Base-by-base conservation (phyloP, 305 asterid species). In the Euphrasia arctica region DNA sequence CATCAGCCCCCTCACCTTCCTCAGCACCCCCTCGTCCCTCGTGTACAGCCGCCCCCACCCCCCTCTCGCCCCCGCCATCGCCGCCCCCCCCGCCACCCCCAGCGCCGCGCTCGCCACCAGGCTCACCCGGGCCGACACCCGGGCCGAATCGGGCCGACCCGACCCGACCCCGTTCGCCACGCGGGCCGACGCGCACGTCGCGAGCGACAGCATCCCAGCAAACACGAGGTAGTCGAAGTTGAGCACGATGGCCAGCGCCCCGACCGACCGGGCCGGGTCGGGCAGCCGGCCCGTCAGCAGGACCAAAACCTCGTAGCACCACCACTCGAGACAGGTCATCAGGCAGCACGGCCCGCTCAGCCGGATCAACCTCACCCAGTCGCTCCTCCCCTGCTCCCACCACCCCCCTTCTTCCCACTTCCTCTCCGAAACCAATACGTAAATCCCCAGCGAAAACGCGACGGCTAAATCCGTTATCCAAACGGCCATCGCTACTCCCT, bases 271-370 rank as follows among this genome's bases (percentile, higher is more conserved):
- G 60, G 74, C 70, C 0, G 98, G 78, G 36, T 79, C 66, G 0
- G 76, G 76, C 4, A 92, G 86, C 14, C 81, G 85, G 3, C 97
- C 97, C 0, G 95, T 66, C 1, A 92, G 83, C 54, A 89, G 70
- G 59, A 89, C 82, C 34, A 89, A 58, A 14, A 87, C 80, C 83
- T 89, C 97, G 18, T 79, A 85, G 72, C 98, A 92, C 98, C 97
- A 89, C 97, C 97, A 92, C 51, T 89, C 98, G 1, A 92, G 95
- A 66, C 96, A 91, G 1, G 93, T 84, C 3, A 95, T 87, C 34
- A 92, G 75, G 74, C 96, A 92, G 60, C 97, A 89, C 1, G 97
- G 84, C 8, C 90, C 91, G 0, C 77, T 58, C 4, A 92, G 82
- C 67, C 71, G 83, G 4, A 92, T 49, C 41, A 85, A 60, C 6